Evolutionary conservation across 768 basidiomycete genomes (phyloP).

Genomic region (Rickenella mellea): DNA sequence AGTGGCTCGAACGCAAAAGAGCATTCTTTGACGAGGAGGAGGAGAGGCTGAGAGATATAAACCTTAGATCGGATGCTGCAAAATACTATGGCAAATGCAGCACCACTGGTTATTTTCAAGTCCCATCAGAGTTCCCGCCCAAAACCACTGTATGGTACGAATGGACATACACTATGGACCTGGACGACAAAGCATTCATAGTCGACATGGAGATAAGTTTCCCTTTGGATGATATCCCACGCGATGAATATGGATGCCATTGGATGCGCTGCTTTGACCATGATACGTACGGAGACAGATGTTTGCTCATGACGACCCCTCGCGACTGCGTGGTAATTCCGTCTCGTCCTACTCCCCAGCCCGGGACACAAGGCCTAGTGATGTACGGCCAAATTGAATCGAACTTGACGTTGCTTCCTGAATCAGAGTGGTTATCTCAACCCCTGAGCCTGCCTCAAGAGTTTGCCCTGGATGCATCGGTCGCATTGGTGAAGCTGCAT

Average conservation of each 20-base stretch:
- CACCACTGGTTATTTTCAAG: not conserved
- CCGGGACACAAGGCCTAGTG: not conserved
- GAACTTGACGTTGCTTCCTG: not conserved
- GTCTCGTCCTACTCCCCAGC: not conserved
- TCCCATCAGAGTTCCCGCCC: constrained; percentile 4
- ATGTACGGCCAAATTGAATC: not conserved
- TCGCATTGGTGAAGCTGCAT: no score
- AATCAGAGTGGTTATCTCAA: not conserved
- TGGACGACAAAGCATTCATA: constrained; percentile 19
- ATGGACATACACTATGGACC: constrained; percentile 20
- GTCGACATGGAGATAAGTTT: constrained; percentile 8
- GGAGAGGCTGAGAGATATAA: constrained; percentile 1
- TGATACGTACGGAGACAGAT: not conserved
- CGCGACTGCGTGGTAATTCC: not conserved
- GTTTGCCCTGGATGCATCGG: not conserved
- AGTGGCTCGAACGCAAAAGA: constrained; percentile 9
- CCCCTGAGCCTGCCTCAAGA: not conserved
- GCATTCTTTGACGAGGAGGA: constrained; percentile 5
- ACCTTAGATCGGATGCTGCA: not conserved
- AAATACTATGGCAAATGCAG: not conserved
- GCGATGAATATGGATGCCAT: not conserved
- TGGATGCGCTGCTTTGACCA: not conserved
- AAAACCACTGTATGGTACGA: constrained; percentile 15
- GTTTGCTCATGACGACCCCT: not conserved
- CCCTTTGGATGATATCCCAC: constrained; percentile 6